Evolutionary conservation across 805 yeast genomes (phyloP).

Genomic region (Allodekkera sacchari): DNA sequence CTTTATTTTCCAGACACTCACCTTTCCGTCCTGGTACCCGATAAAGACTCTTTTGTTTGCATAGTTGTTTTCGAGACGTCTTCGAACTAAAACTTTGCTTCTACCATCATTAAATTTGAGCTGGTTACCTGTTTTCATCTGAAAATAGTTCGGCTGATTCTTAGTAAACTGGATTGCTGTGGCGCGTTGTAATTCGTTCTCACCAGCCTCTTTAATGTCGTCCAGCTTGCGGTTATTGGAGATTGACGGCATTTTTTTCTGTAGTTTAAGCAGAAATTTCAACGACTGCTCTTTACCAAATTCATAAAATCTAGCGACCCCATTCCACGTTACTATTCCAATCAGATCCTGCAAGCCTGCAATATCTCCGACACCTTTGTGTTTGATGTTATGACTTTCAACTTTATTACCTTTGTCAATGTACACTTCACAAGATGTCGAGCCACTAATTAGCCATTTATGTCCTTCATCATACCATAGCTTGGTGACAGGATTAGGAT

Average conservation of each 20-base stretch:
- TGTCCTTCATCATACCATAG: slow-evolving; percentile 24
- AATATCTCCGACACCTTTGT: slow-evolving; percentile 30
- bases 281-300: slow-evolving; percentile 10
- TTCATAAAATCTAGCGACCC: slow-evolving; percentile 27
- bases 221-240: slow-evolving; percentile 6
- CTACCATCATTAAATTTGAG: slow-evolving; percentile 21
- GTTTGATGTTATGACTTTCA: slow-evolving; percentile 18
- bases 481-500: slow-evolving; percentile 49
- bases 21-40: slow-evolving; percentile 27
- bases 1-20: slow-evolving; percentile 15
- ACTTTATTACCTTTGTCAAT: not conserved
- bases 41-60: slow-evolving; percentile 21
- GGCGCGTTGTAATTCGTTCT: slow-evolving; percentile 13
- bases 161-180: slow-evolving; percentile 13
- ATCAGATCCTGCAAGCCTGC: slow-evolving; percentile 19
- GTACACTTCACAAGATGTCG: slow-evolving; percentile 33
- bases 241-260: slow-evolving; percentile 19
- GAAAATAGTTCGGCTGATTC: slow-evolving; percentile 12
- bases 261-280: slow-evolving; percentile 18
- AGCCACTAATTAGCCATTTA: slow-evolving; percentile 32
- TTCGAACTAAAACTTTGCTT: slow-evolving; percentile 23
- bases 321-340: slow-evolving; percentile 47
- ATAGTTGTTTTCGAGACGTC: slow-evolving; percentile 18
- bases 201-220: slow-evolving; percentile 5
- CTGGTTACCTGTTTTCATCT: not conserved